phyloP scores from a whole-genome alignment of 345 rosid genomes.

The Citrus australasica region DNA sequence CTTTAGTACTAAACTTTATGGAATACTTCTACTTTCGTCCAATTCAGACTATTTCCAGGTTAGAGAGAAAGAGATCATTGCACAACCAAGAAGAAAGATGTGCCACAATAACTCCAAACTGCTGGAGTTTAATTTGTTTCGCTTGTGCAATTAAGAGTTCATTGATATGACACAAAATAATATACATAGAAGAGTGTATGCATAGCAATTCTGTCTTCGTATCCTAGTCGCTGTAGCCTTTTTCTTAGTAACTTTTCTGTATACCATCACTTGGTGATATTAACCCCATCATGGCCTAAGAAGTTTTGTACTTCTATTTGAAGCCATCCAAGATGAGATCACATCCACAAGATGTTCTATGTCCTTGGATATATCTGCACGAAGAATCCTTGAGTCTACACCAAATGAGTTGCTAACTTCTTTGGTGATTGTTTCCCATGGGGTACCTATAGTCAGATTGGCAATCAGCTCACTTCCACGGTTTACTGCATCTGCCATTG shows the following conservation, averaged over 20 bases:
- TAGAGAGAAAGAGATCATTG: not conserved
- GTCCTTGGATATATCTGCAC: conserved; percentile 69
- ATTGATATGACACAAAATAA: not conserved
- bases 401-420: conserved; percentile 86
- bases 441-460: conserved; percentile 78
- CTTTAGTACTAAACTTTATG: no score
- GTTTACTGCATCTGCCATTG: conserved; percentile 94
- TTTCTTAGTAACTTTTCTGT: not conserved
- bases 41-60: no score
- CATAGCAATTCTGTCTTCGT: not conserved
- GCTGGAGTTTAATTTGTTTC: not conserved
- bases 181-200: not conserved
- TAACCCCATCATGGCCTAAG: conserved; percentile 34
- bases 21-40: no score
- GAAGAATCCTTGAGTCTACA: conserved; percentile 56
- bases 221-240: not conserved
- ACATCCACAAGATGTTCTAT: conserved; percentile 61
- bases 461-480: conserved; percentile 81
- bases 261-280: not conserved
- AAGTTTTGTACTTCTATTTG: conserved; percentile 62
- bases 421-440: conserved; percentile 90
- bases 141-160: not conserved
- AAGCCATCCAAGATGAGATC: conserved; percentile 79
- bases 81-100: not conserved
- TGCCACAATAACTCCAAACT: not conserved